Conservation (phyloP, 345 rosid species). For the Aquilaria malaccensis region DNA sequence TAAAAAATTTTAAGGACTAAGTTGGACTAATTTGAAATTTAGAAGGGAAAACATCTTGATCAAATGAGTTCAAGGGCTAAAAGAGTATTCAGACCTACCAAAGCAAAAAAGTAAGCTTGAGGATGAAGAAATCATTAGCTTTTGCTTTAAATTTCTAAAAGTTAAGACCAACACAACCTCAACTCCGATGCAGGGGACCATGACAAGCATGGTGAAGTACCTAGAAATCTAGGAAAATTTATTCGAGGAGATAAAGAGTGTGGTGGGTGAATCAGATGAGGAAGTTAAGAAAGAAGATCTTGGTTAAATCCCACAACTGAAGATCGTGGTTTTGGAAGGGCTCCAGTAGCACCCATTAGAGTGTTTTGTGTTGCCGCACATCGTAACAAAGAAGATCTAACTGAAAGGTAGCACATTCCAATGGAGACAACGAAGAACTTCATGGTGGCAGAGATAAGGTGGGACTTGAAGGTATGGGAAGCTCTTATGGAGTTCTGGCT, state of each 20-base stretch:
- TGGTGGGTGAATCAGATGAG: slow-evolving; percentile 13
- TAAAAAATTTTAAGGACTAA: background rate
- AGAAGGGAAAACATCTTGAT: background rate
- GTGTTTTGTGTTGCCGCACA: slow-evolving; percentile 12
- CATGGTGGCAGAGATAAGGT: slow-evolving; percentile 12
- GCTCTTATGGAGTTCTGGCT: slow-evolving; percentile 16
- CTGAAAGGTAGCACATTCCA: background rate
- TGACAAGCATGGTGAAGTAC: slow-evolving; percentile 31
- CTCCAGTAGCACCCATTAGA: slow-evolving; percentile 27
- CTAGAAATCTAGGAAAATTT: slow-evolving; percentile 18
- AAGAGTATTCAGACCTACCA: slow-evolving; percentile 15
- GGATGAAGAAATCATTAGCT: slow-evolving; percentile 20
- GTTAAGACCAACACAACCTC: slow-evolving; percentile 28
- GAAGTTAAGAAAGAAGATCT: slow-evolving; percentile 22
- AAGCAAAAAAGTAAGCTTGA: slow-evolving; percentile 15
- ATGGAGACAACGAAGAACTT: background rate
- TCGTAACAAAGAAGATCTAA: background rate
- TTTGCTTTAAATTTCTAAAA: slow-evolving; percentile 10
- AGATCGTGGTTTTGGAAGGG: slow-evolving; percentile 27
- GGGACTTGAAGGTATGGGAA: slow-evolving; percentile 21
- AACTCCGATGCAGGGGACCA: slow-evolving; percentile 31
- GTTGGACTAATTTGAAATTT: slow-evolving; percentile 26
- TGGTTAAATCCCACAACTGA: slow-evolving; percentile 27
- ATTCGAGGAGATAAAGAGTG: slow-evolving; percentile 17
- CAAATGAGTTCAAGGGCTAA: too few species aligned